Base-by-base conservation (phyloP, 208 protist genomes). In the Crithidia brevicula region DNA sequence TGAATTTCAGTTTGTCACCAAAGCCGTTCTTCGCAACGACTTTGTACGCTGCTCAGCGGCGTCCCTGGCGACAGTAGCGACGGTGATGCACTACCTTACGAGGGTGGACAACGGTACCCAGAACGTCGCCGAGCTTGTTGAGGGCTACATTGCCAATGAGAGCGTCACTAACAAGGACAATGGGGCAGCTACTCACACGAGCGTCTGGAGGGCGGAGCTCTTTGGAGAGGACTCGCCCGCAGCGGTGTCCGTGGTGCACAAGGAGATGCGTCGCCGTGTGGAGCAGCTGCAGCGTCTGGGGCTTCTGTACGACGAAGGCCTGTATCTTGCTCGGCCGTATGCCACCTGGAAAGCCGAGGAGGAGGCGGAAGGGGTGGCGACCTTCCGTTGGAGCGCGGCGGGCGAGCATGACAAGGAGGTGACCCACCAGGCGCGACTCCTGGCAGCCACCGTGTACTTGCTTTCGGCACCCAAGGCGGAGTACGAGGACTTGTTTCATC, bases 1-100 rank as follows among this genome's bases (percentile, higher is more conserved):
- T 16, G 86, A 96, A 82, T 94, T 96, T 64, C 91, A 96, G 66
- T 93, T 96, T 56, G 62, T 89, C 40, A 92, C 84, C 15, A 74
- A 78, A 22, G 49, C 77, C 22, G 77, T 91, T 0, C 31, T 85
- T 28, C 67, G 63, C 34, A 76, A 85, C 45, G 88, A 96, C 57
- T 62, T 90, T 27, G 67, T 89, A 22, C 87, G 91, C 25, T 89
- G 86, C 74, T 73, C 59, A 3, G 67, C 74, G 33, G 61, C 72
- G 30, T 71, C 72, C 28, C 64, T 78, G 38, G 72, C 64, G 0
- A 72, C 64, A 10, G 25, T 58, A 20, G 72, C 57, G 25, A 65
- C 72, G 43, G 0, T 72, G 59, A 43, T 66, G 70, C 70, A 70
- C 25, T 70, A 65, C 54, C 1, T 65, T 4, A 5, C 4, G 3